Conservation (phyloP, 1,284 basidiomycete genomes). For the Cryptococcus neoformans region DNA sequence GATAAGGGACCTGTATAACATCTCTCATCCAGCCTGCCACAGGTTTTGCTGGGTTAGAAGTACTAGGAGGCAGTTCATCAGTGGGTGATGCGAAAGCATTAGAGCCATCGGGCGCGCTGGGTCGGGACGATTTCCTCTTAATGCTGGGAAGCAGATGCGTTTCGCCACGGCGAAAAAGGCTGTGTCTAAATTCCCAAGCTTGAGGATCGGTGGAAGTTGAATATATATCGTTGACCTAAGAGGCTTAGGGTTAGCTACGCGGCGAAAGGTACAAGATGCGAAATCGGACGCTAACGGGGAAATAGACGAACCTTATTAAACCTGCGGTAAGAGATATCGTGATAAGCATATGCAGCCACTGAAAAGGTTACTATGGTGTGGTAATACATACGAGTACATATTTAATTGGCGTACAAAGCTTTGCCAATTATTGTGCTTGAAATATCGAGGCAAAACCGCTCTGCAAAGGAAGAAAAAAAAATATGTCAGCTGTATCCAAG, state of each 20-base stretch:
- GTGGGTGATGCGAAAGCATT: constrained; percentile 17
- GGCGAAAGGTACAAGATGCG: not conserved
- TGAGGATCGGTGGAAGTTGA: constrained; percentile 39
- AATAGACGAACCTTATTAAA: constrained; percentile 39
- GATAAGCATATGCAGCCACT: not conserved
- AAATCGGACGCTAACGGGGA: not conserved
- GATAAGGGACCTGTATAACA: not conserved
- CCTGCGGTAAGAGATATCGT: constrained; percentile 13
- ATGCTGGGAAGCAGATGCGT: constrained; percentile 47
- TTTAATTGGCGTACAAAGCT: constrained; percentile 51
- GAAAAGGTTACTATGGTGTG: no score
- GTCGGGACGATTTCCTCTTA: constrained; percentile 45
- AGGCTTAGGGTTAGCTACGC: not conserved
- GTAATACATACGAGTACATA: constrained; percentile 49
- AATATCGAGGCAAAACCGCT: constrained; percentile 48
- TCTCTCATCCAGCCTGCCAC: constrained; percentile 37
- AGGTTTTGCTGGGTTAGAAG: not conserved
- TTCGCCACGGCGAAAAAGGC: constrained; percentile 47
- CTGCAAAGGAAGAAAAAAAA: constrained; percentile 15
- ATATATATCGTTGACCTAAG: constrained; percentile 48
- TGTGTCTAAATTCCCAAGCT: constrained; percentile 52
- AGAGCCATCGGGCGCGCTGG: constrained; percentile 15
- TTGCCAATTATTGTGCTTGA: constrained; percentile 53
- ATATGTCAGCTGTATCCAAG: not conserved
- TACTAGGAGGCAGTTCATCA: constrained; percentile 17